Evolutionary conservation across 805 yeast genomes (phyloP), one percentile per base, ranked within the genome.

Genomic region (Candida dajiaensis): DNA sequence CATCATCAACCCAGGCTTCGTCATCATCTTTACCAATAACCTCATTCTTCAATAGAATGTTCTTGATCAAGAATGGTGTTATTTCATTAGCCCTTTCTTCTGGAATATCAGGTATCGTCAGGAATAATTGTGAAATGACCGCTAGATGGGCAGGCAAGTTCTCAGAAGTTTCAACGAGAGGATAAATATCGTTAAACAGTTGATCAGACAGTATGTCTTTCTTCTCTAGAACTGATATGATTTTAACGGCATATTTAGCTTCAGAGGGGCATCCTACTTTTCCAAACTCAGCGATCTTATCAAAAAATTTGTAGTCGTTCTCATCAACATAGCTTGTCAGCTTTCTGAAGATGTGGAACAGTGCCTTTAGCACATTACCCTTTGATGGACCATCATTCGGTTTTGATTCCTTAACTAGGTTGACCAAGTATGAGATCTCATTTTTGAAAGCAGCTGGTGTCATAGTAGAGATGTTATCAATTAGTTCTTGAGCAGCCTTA

Each of bases 381-480:
- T 54, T 51, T 4, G 48, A 41, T 2, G 56, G 45, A 4, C 48
- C 50, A 0, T 47, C 47, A 1, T 58, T 64, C 5, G 67, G 63
- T 43, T 33, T 46, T 19, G 55, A 53, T 16, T 54, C 49, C 46
- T 64, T 63, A 3, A 80, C 61, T 11, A 70, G 55, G 0, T 68
- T 62, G 4, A 73, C 68, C 46, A 89, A 65, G 7, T 73, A 72
- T 6, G 70, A 64, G 10, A 83, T 68, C 54, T 86, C 86, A 29
- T 74, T 72, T 53, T 77, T 77, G 59, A 89, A 73, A 1, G 83
- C 79, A 13, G 74, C 73, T 0, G 96, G 96, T 41, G 77, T 67
- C 3, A 75, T 70, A 2, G 62, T 55, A 0, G 95, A 80, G 3
- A 86, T 76, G 38, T 76, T 70, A 48, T 80, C 81, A 22, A 88